Conservation (phyloP, 2,329 filamentous ascomycete genomes). For the Venturia carpophila region DNA sequence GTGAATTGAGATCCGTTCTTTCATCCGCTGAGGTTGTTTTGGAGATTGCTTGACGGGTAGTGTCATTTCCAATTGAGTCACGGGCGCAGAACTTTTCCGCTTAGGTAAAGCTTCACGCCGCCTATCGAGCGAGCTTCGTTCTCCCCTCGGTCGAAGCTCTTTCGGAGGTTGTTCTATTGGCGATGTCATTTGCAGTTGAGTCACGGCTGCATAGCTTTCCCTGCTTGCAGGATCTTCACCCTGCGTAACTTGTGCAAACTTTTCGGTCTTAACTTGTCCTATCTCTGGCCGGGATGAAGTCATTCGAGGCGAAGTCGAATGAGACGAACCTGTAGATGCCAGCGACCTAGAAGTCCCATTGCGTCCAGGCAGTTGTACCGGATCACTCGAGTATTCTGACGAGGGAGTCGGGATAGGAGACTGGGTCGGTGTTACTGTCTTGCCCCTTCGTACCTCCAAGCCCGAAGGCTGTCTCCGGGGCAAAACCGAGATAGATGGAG, state of each 20-base stretch:
- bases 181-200: neutral
- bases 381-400: neutral
- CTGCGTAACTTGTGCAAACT: neutral
- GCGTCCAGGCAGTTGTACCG: neutral
- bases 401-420: neutral
- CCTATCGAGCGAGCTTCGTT: neutral
- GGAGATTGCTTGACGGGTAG: neutral
- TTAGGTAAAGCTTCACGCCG: neutral
- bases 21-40: neutral
- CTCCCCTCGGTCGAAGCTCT: neutral
- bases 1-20: neutral
- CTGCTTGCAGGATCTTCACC: neutral
- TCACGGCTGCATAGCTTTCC: neutral
- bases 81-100: neutral
- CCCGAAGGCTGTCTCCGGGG: neutral
- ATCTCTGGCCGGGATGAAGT: neutral
- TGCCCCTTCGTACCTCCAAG: neutral
- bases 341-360: neutral
- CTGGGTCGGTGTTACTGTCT: neutral
- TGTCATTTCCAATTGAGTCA: neutral
- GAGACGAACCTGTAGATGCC: neutral
- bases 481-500: neutral
- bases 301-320: neutral
- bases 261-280: neutral
- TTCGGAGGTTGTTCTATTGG: neutral